Base-by-base conservation (phyloP, 805 yeast genomes). In the Kodamaea nitidulidarum region DNA sequence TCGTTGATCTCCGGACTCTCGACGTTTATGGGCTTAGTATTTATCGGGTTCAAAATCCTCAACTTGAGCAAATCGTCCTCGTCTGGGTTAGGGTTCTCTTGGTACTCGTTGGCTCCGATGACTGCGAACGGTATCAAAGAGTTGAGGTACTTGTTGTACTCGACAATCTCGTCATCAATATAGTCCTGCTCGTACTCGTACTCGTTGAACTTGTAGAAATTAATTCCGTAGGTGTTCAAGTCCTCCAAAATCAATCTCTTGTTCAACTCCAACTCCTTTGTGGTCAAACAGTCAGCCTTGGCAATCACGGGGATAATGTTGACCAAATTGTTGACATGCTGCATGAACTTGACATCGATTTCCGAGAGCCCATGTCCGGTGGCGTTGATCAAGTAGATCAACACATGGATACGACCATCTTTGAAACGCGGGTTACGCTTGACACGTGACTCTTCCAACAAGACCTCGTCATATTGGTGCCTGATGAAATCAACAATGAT, bases 381-480 rank as follows among this genome's bases (percentile, higher is more conserved):
- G 17, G 75, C 70, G 45, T 66, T 66, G 43, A 69, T 63, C 68
- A 69, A 50, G 53, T 69, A 69, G 34, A 69, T 50, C 50, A 69
- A 61, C 15, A 76, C 81, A 55, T 85, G 95, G 33, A 85, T 85
- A 54, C 95, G 72, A 11, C 90, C 86, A 54, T 85, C 95, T 57
- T 82, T 83, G 58, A 85, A 85, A 41, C 95, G 67, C 20, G 95
- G 95, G 51, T 85, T 85, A 70, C 95, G 76, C 66, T 84, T 81
- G 32, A 85, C 85, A 48, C 88, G 74, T 41, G 84, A 76, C 54
- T 85, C 95, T 56, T 85, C 95, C 46, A 84, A 73, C 46, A 85
- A 66, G 26, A 84, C 85, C 54, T 84, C 93, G 58, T 85, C 95
- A 59, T 80, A 85, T 58, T 85, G 93, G 52, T 83, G 88, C 55